Evolutionary conservation across 768 basidiomycete genomes (phyloP), one percentile per base, ranked within the genome.

Genomic region (Agaricus sinodeliciosus): DNA sequence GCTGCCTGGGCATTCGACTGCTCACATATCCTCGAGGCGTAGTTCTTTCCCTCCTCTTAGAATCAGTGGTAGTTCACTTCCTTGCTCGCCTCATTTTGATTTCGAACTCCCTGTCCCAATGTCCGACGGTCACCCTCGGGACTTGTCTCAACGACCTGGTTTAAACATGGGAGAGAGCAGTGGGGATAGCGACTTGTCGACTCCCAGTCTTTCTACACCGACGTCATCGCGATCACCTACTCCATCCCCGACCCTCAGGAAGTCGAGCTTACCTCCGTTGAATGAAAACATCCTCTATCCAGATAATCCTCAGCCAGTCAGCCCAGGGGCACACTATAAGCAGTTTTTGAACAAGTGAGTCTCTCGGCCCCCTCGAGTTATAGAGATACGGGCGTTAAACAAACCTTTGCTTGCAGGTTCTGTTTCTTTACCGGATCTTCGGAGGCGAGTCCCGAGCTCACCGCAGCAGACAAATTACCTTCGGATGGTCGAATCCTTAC

Each of bases 381-480:
- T 43, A 18, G 6, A 27, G n/a, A 6, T 15, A n/a, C 16, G 34
- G 18, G n/a, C 25, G 18, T 44, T 44, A 16, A 36, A 8, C 40
- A 45, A 22, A 22, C 22, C 22, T 22, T 48, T 53, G 43, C 50
- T 62, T 35, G 5, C 48, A 90, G 88, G 59, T 90, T 85, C 66
- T 90, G 88, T 70, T 90, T 90, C 68, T 90, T 79, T 67, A 90
- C 88, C 2, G 88, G 88, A 1, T 59, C 73, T 6, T 44, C 52
- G 35, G 15, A 55, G 28, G 31, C 57, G 26, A 44, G n/a, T n/a
- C 34, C 31, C 18, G 35, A 39, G 16, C 37, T 19, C 11, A 26
- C 18, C 22, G 6, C 15, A 22, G 47, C 35, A 22, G 27, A 28
- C 5, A 15, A 25, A 13, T 6, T 5, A 39, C 37, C 37, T 39